Base-by-base conservation (phyloP, 495 filamentous ascomycete species). In the Filosporella fistucella region DNA sequence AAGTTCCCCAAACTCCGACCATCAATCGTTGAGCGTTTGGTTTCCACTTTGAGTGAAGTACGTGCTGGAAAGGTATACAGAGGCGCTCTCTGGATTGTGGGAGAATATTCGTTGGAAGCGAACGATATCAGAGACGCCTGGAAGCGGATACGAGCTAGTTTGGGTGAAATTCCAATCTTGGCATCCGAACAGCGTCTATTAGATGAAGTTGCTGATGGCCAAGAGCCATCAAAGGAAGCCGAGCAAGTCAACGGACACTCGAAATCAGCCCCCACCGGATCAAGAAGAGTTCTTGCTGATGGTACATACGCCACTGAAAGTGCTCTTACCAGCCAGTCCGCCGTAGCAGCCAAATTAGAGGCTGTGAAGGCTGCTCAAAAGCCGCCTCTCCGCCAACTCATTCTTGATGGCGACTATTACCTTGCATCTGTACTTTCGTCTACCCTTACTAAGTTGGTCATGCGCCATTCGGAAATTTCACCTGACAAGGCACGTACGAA, bases 241-340 rank as follows among this genome's bases (percentile, higher is more conserved):
- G 86, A 90, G 38, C 86, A 91, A 59, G 71, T 83, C 34, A 95
- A 95, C 52, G 89, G 91, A 4, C 85, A 91, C 53, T 43, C 52
- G 13, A 60, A 60, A 28, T 68, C 82, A 11, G 81, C 85, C 2
- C 84, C 90, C 14, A 86, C 84, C 9, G 89, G 89, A 17, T 95
- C 90, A 4, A 75, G 91, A 32, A 91, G 88, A 65, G 89, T 99
- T 8, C 77, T 97, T 49, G 93, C 94, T 16, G 94, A 99, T 60
- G 94, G 94, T 45, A 96, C 91, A 30, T 97, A 97, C 56, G 93
- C 94, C 30, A 96, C 94, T 5, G 94, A 99, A 63, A 96, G 84
- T 40, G 94, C 94, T 17, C 75, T 99, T 13, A 99, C 94, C 21
- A 95, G 88, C 65, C 82, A 91, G 53, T 91, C 91, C 12, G 81